Base-by-base conservation (phyloP, 768 basidiomycete species). In the Amyloporia xantha region DNA sequence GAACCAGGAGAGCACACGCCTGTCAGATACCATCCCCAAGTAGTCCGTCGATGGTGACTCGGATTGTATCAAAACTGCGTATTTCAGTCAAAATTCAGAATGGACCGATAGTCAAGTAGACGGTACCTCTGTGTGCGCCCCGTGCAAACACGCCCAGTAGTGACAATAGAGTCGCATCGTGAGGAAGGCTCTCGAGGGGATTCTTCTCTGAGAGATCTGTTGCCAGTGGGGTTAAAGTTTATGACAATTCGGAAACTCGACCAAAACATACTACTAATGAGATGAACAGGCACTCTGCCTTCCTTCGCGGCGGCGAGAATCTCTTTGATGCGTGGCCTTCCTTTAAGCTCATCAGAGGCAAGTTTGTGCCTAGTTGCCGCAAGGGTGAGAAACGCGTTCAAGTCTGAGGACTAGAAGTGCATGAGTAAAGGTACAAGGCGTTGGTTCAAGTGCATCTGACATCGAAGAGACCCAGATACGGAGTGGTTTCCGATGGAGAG, bases 201-300 rank as follows among this genome's bases (percentile, higher is more conserved):
- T 91, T 91, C 72, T 91, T 91, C 65, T 89, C 84, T 11, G 89
- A 91, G 27, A 91, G 71, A 64, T 91, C 89, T 91, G 41, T n/a
- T n/a, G 15, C 38, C n/a, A 25, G 11, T 39, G 20, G 30, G 30
- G 30, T 33, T 19, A n/a, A 39, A 7, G 38, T 39, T 11, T 27
- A 45, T 45, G 52, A 56, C 38, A 52, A n/a, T n/a, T 44, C 15
- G 39, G 20, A 23, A 27, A 7, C 2, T 6, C n/a, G n/a, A 41
- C 6, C 24, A n/a, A 65, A 19, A 66, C 84, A 57, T 58, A 91
- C 89, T 84, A 73, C 85, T 84, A 45, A 90, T 84, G 44, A 90
- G 79, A 36, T 75, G 71, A 20, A 87, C 84, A 10, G 87, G 78
- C 24, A 90, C 88, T 43, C 71, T 73, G 36, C 87, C 89, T 28